These are phyloP conservation scores for Hypoxylon sp. DNA, from an alignment of 2,329 filamentous ascomycete species.

Conservation along the genomic window DNA sequence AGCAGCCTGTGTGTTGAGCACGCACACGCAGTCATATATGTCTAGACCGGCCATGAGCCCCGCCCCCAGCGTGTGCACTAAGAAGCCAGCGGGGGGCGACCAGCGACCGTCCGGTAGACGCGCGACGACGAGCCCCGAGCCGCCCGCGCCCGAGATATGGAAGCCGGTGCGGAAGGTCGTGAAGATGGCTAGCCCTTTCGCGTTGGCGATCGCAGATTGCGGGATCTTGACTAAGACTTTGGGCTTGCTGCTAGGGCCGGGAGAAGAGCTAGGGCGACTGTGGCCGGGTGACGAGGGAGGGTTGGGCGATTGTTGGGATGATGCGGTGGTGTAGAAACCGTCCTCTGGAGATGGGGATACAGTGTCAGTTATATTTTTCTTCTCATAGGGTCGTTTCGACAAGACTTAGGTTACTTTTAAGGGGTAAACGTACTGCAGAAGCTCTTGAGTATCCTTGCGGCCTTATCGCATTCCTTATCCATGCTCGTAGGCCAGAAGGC, in stretches of 20 bases:
- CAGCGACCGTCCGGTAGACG: constrained; percentile 76
- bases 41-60: constrained; percentile 87
- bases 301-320: constrained; percentile 29
- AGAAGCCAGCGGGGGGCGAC: constrained; percentile 86
- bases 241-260: constrained; percentile 55
- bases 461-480: constrained; percentile 93
- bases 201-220: constrained; percentile 72
- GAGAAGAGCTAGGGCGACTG: constrained; percentile 49
- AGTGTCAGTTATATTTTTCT: neutral
- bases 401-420: too few relatives aligned
- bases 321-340: constrained; percentile 64
- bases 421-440: constrained; percentile 79
- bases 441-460: constrained; percentile 83
- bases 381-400: too few relatives aligned
- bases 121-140: constrained; percentile 75
- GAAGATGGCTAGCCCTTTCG: constrained; percentile 79
- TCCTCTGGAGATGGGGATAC: constrained; percentile 59
- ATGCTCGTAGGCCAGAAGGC: constrained; percentile 89
- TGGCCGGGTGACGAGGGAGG: constrained; percentile 42
- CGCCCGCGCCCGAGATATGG: constrained; percentile 75
- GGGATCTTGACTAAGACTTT: constrained; percentile 70
- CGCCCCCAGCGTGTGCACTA: constrained; percentile 83
- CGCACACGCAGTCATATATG: constrained; percentile 90
- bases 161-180: constrained; percentile 78
- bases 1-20: constrained; percentile 84